phyloP scores from a whole-genome alignment of 2,329 filamentous ascomycete genomes.

The Tolypocladium tropicale region DNA sequence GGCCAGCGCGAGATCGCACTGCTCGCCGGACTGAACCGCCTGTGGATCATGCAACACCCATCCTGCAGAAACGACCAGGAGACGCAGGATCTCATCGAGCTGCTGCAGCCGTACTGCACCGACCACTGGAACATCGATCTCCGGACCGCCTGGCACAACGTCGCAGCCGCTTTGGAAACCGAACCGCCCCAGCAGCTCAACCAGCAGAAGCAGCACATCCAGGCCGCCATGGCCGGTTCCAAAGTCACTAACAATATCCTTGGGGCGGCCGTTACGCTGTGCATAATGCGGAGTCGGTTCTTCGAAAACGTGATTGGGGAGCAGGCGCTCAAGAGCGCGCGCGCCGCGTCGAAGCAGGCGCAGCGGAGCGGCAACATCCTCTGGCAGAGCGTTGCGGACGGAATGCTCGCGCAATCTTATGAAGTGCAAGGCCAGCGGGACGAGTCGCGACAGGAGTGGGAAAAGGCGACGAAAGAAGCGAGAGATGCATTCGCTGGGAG shows the following conservation, averaged over 20 bases:
- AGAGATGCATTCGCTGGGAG: slow-evolving; percentile 29
- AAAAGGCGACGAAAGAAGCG: slow-evolving; percentile 31
- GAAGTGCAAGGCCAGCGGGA: slow-evolving; percentile 57
- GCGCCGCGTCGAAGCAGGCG: slow-evolving; percentile 58
- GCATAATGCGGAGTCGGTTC: slow-evolving; percentile 73
- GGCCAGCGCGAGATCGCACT: slow-evolving; percentile 55
- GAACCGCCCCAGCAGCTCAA: slow-evolving; percentile 57
- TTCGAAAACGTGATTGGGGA: slow-evolving; percentile 76
- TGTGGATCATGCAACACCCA: slow-evolving; percentile 62
- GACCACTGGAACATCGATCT: slow-evolving; percentile 66
- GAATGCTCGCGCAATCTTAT: slow-evolving; percentile 65
- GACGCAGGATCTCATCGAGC: slow-evolving; percentile 51
- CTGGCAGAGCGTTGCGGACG: slow-evolving; percentile 73
- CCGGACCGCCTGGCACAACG: slow-evolving; percentile 65
- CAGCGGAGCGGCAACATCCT: slow-evolving; percentile 59
- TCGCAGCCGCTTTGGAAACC: slow-evolving; percentile 57
- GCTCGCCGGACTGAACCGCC: slow-evolving; percentile 55
- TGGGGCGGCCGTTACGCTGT: slow-evolving; percentile 72
- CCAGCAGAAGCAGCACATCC: slow-evolving; percentile 68
- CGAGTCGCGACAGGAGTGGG: slow-evolving; percentile 29
- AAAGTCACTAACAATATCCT: slow-evolving; percentile 64
- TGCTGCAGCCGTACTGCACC: slow-evolving; percentile 56
- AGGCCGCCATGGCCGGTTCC: slow-evolving; percentile 59
- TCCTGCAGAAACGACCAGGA: slow-evolving; percentile 45
- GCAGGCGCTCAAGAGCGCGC: slow-evolving; percentile 67